Conservation (phyloP, 176 grass and related monocot species). For the Carex littledalei region DNA sequence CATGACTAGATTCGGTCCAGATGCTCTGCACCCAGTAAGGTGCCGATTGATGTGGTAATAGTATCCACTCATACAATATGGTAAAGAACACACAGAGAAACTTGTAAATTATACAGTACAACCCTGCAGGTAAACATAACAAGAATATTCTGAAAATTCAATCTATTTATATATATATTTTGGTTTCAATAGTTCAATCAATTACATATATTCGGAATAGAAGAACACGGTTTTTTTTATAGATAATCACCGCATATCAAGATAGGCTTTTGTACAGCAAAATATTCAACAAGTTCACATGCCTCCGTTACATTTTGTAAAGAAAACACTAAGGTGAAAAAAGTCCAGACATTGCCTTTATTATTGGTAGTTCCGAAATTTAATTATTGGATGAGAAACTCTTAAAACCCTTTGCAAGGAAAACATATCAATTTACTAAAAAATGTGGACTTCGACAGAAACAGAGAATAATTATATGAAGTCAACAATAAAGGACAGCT, state of each 20-base stretch:
- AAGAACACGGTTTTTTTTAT: not conserved
- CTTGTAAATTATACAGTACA: not conserved
- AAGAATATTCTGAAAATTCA: not conserved
- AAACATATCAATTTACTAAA: not conserved
- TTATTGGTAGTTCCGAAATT: not conserved
- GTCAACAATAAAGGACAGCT: not conserved
- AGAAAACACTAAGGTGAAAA: not conserved
- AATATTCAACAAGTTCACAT: not conserved
- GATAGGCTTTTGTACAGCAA: not conserved
- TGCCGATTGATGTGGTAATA: not conserved
- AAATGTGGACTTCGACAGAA: not conserved
- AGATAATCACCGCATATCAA: not conserved
- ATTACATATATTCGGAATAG: not conserved
- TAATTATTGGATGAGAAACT: not conserved
- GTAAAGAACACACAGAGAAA: not conserved
- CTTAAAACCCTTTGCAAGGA: not conserved
- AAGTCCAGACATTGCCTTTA: not conserved
- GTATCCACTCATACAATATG: not conserved
- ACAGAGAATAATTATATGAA: not conserved
- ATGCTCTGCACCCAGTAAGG: not conserved
- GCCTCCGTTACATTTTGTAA: not conserved
- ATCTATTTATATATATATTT: not conserved
- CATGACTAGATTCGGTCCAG: not conserved
- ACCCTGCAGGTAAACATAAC: not conserved
- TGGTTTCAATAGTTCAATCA: not conserved